Percentiles rank a stretch among this genome's conserved stretches.
phyloP scores from a whole-genome alignment of 768 basidiomycete genomes.

The Filobasidium floriforme region DNA sequence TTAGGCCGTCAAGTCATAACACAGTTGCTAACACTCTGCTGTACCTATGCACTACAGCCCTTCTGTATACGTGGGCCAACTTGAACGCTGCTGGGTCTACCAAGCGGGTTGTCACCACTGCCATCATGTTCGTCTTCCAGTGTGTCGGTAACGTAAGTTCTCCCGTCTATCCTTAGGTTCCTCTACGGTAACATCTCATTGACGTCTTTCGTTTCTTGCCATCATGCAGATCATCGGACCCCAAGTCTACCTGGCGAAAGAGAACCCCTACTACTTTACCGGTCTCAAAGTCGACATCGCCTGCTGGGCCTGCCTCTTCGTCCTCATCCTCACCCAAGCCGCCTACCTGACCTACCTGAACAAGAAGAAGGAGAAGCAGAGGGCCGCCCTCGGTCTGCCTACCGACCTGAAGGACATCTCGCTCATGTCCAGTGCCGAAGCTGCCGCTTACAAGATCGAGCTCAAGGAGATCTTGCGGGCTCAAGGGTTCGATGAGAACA shows the following conservation, averaged over 20 bases:
- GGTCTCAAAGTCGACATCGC: conserved; percentile 41
- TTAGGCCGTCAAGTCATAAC: not conserved
- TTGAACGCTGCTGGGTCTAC: conserved; percentile 33
- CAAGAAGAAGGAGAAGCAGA: conserved; percentile 31
- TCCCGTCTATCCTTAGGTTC: not conserved
- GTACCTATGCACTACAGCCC: not conserved
- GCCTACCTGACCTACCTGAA: conserved; percentile 36
- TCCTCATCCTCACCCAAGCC: conserved; percentile 36
- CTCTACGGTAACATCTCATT: not conserved
- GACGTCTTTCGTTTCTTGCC: not conserved
- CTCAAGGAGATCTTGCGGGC: conserved; percentile 17
- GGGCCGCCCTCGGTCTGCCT: conserved; percentile 35
- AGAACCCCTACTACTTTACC: conserved; percentile 36
- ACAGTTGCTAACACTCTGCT: not conserved
- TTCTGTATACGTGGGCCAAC: conserved; percentile 32
- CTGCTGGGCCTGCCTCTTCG: conserved; percentile 34
- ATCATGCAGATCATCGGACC: conserved; percentile 32
- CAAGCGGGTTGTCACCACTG: conserved; percentile 34
- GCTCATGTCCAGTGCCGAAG: conserved; percentile 38
- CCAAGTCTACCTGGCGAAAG: conserved; percentile 36
- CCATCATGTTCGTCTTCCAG: conserved; percentile 29
- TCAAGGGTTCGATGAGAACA: conserved; percentile 13
- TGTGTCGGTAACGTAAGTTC: conserved; percentile 34
- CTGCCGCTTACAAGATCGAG: conserved; percentile 36
- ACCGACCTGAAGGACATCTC: conserved; percentile 37